A percentile compares a stretch with the other conserved stretches of the same genome.
Evolutionary conservation across 2,329 filamentous ascomycete genomes (phyloP).

Genomic region (Fusarium burgessii): DNA sequence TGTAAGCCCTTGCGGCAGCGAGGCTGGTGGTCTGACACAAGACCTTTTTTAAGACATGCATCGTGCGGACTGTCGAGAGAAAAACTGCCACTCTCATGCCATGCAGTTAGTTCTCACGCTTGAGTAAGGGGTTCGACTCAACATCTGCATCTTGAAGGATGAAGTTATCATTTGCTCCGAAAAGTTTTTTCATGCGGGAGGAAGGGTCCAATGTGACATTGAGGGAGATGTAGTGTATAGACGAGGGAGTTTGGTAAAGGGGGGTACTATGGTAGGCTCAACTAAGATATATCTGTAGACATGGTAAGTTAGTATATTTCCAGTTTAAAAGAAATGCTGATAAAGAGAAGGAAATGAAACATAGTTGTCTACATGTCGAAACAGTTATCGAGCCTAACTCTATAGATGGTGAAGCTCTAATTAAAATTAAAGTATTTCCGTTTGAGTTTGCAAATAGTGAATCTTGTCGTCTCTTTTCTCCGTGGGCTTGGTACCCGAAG

Average conservation of each 20-base stretch:
- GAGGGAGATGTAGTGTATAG: conserved; percentile 6
- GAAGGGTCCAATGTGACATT: background rate
- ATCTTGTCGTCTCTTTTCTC: background rate
- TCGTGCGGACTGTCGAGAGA: conserved; percentile 21
- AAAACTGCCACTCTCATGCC: background rate
- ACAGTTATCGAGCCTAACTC: background rate
- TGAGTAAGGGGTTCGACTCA: conserved; percentile 30
- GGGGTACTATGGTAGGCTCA: background rate
- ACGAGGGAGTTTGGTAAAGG: background rate
- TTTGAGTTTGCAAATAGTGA: background rate
- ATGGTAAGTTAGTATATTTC: too few species aligned
- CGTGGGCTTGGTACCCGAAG: background rate
- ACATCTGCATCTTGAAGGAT: background rate
- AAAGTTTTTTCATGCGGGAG: conserved; percentile 3
- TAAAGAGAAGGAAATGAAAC: background rate
- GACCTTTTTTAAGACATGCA: conserved; percentile 30
- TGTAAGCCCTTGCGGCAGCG: conserved; percentile 15
- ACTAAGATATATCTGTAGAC: background rate
- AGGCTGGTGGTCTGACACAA: conserved; percentile 16
- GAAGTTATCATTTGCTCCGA: background rate
- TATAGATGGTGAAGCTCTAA: background rate
- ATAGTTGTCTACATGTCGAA: too few species aligned
- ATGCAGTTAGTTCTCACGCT: background rate
- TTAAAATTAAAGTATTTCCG: background rate
- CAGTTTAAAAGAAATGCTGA: background rate